These are phyloP conservation scores for Calonectria ilicicola DNA, from an alignment of 2,329 filamentous ascomycete genomes.

Conservation along the genomic window DNA sequence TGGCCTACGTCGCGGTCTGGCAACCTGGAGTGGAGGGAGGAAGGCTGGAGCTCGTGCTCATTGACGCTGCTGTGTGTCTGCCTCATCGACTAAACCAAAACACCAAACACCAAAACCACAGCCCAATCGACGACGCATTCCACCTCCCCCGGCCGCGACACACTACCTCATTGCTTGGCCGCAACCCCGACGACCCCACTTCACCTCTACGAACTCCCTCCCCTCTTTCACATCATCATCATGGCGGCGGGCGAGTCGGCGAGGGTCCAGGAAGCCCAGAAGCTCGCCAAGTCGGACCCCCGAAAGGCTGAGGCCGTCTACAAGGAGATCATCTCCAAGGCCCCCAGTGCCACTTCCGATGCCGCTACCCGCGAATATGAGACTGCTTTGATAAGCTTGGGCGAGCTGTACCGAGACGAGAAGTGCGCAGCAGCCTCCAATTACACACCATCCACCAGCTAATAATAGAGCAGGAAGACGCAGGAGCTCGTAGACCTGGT, in stretches of 20 bases:
- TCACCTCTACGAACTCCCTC: background rate
- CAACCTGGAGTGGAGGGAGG: slow-evolving; percentile 48
- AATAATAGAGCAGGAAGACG: slow-evolving; percentile 69
- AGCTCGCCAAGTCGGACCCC: slow-evolving; percentile 83
- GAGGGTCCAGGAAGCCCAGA: slow-evolving; percentile 89
- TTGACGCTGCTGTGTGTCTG: slow-evolving; percentile 10
- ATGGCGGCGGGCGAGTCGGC: slow-evolving; percentile 71
- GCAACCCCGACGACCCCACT: background rate
- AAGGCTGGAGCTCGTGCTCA: slow-evolving; percentile 34
- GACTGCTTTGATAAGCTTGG: slow-evolving; percentile 85
- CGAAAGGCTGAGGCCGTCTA: slow-evolving; percentile 88
- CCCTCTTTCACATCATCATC: slow-evolving; percentile 25
- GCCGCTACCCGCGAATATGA: slow-evolving; percentile 93
- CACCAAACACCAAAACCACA: slow-evolving; percentile 26
- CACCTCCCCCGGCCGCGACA: slow-evolving; percentile 2
- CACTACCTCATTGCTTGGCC: background rate
- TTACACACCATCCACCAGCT: slow-evolving; percentile 20
- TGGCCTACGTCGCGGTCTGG: slow-evolving; percentile 51
- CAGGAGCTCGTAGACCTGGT: slow-evolving; percentile 91
- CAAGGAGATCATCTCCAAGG: slow-evolving; percentile 88
- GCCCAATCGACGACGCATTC: slow-evolving; percentile 30
- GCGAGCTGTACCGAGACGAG: slow-evolving; percentile 92
- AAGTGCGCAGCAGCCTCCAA: slow-evolving; percentile 66
- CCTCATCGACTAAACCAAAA: slow-evolving; percentile 30
- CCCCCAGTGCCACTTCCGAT: slow-evolving; percentile 85